Base-by-base conservation (phyloP, 306 rosid genomes). In the Dicorynia guianensis region DNA sequence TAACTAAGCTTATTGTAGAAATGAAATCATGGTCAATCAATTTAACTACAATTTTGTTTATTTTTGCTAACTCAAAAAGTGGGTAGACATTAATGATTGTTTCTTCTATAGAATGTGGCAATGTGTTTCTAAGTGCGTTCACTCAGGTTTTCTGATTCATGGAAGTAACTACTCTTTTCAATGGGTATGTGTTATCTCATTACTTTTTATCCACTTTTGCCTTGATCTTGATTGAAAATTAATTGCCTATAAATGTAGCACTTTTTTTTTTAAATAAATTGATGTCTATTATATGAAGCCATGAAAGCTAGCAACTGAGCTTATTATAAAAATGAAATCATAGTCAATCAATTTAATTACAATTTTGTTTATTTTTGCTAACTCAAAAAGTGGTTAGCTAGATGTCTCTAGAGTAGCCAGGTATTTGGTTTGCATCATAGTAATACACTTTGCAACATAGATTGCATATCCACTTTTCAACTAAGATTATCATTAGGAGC, bases 161-260 rank as follows among this genome's bases (percentile, higher is more conserved):
- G 39, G 8, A 75, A 50, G 42, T 58, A 19, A 36, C 73, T 74
- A 62, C 38, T 64, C n/a, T n/a, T n/a, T n/a, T n/a, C n/a, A n/a
- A n/a, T n/a, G n/a, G n/a, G 98, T 95, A 63, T 53, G 80, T 69
- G 44, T 61, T 52, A 64, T 43, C 49, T 63, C 44, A 63, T 56
- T 13, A 18, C 46, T 58, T 73, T 58, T 38, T 8, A 36, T 39
- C 43, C 43, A 38, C 66, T 56, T n/a, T n/a, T n/a, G n/a, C n/a
- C 75, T 71, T 33, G 48, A 15, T 57, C 48, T 35, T 40, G 65
- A 47, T 54, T 38, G 77, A 77, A 69, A 33, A 49, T n/a, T 35
- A 68, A 61, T 46, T 60, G 64, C 40, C 56, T 10, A 15, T 7
- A 36, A 64, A 19, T 12, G 15, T 59, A 40, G 33, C 5, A 13